phyloP scores from a whole-genome alignment of 805 yeast species.

The Ogataea ramenticola region DNA sequence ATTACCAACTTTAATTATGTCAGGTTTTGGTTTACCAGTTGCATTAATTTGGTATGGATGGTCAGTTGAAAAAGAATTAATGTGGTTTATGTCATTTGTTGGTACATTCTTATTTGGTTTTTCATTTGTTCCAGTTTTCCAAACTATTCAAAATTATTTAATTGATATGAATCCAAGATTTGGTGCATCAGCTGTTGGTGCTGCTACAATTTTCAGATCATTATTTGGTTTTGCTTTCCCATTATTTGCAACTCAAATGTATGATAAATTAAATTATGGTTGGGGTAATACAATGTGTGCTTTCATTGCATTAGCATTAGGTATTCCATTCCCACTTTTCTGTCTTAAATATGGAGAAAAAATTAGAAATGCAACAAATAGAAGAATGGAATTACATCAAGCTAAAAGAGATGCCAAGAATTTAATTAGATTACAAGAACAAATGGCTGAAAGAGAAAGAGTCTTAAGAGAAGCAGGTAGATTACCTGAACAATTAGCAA shows the following conservation, averaged over 20 bases:
- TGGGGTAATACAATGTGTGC: constrained; percentile 67
- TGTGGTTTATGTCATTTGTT: constrained; percentile 44
- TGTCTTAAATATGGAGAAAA: constrained; percentile 50
- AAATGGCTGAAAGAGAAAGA: not conserved
- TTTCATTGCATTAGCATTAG: constrained; percentile 44
- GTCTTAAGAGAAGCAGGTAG: not conserved
- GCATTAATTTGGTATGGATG: constrained; percentile 40
- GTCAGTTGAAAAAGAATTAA: constrained; percentile 26
- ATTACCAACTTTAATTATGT: constrained; percentile 31
- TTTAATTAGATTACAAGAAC: constrained; percentile 26
- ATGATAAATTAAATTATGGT: constrained; percentile 46
- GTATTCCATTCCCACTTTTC: constrained; percentile 58
- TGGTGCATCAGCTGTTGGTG: constrained; percentile 58
- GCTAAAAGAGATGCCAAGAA: constrained; percentile 37
- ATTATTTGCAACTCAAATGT: constrained; percentile 53
- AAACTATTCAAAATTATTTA: constrained; percentile 52
- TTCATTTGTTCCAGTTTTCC: constrained; percentile 54
- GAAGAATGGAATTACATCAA: constrained; percentile 38
- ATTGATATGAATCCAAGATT: constrained; percentile 63
- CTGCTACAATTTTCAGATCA: constrained; percentile 57
- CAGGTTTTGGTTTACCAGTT: constrained; percentile 39
- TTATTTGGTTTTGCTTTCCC: constrained; percentile 60
- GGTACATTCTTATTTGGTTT: constrained; percentile 55
- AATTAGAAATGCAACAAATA: constrained; percentile 52
- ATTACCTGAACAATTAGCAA: not conserved